Conservation (phyloP, 176 grass and related monocot species). For the Rhipidocladum racemiflorum region DNA sequence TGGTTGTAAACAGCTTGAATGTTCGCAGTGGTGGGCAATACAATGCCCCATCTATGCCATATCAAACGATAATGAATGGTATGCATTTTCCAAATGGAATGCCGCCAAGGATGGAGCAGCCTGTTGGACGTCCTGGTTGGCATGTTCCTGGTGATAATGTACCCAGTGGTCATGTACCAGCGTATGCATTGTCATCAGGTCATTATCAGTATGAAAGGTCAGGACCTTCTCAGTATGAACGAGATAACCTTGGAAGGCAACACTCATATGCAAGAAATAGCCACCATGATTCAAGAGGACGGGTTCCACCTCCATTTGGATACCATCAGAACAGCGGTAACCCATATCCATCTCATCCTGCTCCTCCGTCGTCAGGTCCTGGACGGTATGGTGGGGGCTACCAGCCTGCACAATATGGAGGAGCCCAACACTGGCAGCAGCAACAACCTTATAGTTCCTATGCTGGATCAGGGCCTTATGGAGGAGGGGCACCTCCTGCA, state of each 20-base stretch:
- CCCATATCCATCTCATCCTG: constrained; percentile 38
- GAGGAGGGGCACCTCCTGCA: constrained; percentile 31
- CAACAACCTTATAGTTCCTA: constrained; percentile 31
- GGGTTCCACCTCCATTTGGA: constrained; percentile 28
- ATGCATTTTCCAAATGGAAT: constrained; percentile 47
- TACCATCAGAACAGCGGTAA: constrained; percentile 40
- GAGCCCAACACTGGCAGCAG: constrained; percentile 52
- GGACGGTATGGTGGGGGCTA: constrained; percentile 42
- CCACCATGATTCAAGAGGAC: constrained; percentile 33
- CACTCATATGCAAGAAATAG: constrained; percentile 37
- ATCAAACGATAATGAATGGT: constrained; percentile 48
- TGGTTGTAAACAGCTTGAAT: constrained; percentile 77
- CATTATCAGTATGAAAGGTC: constrained; percentile 49
- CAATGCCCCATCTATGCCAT: constrained; percentile 38
- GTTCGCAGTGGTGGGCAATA: constrained; percentile 34
- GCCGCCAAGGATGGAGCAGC: constrained; percentile 39
- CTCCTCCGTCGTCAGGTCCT: constrained; percentile 36
- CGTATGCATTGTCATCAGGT: constrained; percentile 38
- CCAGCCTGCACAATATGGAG: constrained; percentile 50
- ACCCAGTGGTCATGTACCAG: constrained; percentile 33
- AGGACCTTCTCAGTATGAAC: constrained; percentile 28
- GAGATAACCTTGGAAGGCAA: constrained; percentile 36
- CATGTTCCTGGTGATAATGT: constrained; percentile 33
- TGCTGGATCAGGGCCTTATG: constrained; percentile 37
- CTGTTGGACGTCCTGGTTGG: constrained; percentile 37